Evolutionary conservation across 805 yeast species (phyloP).

Genomic region (Lachancea nothofagi): DNA sequence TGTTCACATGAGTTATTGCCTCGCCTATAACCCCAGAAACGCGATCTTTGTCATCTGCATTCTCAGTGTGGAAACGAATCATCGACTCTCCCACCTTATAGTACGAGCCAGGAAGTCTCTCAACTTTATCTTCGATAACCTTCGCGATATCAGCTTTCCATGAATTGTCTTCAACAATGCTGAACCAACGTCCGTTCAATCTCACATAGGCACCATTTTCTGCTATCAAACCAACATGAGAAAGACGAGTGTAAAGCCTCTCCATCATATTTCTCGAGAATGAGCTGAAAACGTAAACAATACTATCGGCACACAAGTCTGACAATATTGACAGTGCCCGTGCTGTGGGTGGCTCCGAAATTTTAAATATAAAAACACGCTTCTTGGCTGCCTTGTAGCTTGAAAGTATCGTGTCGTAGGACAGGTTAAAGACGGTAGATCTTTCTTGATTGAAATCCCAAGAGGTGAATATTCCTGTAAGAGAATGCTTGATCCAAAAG

Average conservation of each 20-base stretch:
- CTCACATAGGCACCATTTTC: constrained; percentile 84
- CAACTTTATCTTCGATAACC: constrained; percentile 41
- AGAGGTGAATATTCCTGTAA: constrained; percentile 45
- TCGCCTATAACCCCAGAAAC: constrained; percentile 72
- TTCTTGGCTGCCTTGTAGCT: constrained; percentile 30
- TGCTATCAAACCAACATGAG: constrained; percentile 76
- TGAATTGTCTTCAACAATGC: constrained; percentile 51
- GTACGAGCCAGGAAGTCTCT: constrained; percentile 74
- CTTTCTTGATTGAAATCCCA: constrained; percentile 47
- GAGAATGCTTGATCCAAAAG: constrained; percentile 62
- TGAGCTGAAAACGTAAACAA: constrained; percentile 67
- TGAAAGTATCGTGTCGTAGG: constrained; percentile 25
- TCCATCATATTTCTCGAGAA: constrained; percentile 61
- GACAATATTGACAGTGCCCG: constrained; percentile 51
- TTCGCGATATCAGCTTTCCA: constrained; percentile 34
- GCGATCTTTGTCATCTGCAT: constrained; percentile 57
- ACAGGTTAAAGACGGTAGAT: constrained; percentile 32
- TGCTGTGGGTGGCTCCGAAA: constrained; percentile 54
- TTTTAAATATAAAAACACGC: constrained; percentile 44
- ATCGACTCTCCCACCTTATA: constrained; percentile 71
- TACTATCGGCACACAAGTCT: constrained; percentile 58
- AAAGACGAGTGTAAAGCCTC: constrained; percentile 58
- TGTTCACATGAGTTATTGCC: constrained; percentile 77
- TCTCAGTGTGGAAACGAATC: constrained; percentile 69
- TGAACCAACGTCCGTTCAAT: constrained; percentile 53